A percentile compares a stretch with the other conserved stretches of the same genome.
phyloP scores from a whole-genome alignment of 108 stramenopile genomes.

The Aurantiochytrium sp. region DNA sequence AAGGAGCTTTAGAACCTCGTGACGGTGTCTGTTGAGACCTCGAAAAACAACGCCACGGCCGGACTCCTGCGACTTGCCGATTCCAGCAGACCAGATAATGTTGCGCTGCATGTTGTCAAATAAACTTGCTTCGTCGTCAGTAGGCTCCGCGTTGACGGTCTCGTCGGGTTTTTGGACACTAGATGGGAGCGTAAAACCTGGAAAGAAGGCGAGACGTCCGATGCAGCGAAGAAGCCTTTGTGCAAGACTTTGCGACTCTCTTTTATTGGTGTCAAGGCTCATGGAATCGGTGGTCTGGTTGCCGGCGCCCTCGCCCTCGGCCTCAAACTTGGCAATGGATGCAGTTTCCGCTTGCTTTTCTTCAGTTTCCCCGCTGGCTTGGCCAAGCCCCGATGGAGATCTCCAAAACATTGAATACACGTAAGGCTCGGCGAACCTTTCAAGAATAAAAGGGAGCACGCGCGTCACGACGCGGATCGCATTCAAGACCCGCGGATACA shows the following conservation, averaged over 20 bases:
- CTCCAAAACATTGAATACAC: constrained; percentile 13
- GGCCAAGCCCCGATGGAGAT: no score
- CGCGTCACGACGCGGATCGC: constrained; percentile 80
- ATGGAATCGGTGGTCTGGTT: no score
- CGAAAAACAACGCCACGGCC: neutral
- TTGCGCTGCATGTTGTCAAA: neutral
- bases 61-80: neutral
- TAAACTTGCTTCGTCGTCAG: neutral
- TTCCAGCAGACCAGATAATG: neutral
- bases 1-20: constrained; percentile 84
- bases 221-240: neutral
- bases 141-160: no score
- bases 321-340: neutral
- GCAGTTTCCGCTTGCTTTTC: neutral
- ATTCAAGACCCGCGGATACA: constrained; percentile 79
- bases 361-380: neutral
- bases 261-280: neutral
- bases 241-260: neutral
- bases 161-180: neutral
- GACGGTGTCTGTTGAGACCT: constrained; percentile 73
- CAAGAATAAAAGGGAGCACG: constrained; percentile 77
- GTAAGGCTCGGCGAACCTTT: constrained; percentile 51
- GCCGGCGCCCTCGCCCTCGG: no score
- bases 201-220: constrained; percentile 48
- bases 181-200: neutral